phyloP scores from a whole-genome alignment of 2,329 filamentous ascomycete genomes.

The Penicillium sumatraense region DNA sequence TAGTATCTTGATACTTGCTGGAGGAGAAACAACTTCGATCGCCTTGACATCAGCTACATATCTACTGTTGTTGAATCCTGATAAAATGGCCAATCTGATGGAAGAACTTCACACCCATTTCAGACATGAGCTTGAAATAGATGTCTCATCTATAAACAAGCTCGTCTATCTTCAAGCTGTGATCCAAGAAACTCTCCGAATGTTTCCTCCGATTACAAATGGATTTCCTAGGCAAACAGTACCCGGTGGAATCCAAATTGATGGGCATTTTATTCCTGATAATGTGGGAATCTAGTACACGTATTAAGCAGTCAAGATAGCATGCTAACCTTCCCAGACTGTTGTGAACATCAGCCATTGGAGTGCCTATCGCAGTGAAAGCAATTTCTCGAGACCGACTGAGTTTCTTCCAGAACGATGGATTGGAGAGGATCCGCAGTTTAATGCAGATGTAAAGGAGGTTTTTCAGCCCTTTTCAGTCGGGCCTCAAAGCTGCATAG shows the following conservation, averaged over 20 bases:
- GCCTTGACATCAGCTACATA: conserved; percentile 48
- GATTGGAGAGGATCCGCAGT: conserved; percentile 32
- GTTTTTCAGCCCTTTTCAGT: conserved; percentile 55
- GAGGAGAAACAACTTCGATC: conserved; percentile 58
- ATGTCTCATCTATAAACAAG: conserved; percentile 9
- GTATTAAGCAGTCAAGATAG: too few relatives aligned
- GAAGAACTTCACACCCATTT: conserved; percentile 45
- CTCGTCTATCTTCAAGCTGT: conserved; percentile 50
- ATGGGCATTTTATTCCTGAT: conserved; percentile 43
- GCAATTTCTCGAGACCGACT: conserved; percentile 26
- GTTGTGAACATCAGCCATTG: conserved; percentile 33
- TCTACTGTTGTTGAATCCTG: conserved; percentile 45
- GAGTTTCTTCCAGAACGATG: conserved; percentile 36
- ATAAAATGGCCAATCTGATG: conserved; percentile 42
- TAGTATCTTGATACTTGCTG: conserved; percentile 47
- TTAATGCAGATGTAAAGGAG: conserved; percentile 48
- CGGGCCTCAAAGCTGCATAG: conserved; percentile 57
- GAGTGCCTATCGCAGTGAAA: conserved; percentile 24
- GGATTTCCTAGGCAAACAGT: conserved; percentile 44
- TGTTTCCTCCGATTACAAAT: conserved; percentile 51
- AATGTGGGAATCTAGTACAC: conserved; percentile 17
- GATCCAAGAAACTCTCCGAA: conserved; percentile 52
- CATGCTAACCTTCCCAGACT: conserved; percentile 13
- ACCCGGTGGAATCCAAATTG: conserved; percentile 41
- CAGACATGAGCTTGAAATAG: conserved; percentile 15